Conservation (phyloP, 768 basidiomycete species). For the Pleurotus ostreatus region DNA sequence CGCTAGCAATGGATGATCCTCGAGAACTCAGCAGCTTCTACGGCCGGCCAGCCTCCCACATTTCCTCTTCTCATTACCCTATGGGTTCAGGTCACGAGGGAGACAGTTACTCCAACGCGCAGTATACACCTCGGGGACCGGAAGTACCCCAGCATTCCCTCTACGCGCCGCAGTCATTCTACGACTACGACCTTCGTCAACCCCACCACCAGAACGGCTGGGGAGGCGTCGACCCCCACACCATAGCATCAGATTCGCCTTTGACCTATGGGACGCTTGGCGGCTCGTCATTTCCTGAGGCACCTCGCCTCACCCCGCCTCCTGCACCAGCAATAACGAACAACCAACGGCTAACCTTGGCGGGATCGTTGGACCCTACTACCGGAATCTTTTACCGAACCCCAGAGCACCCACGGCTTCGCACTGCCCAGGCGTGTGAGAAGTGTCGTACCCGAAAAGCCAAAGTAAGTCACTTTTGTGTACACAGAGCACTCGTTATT, state of each 20-base stretch:
- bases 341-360: slow-evolving; percentile 29
- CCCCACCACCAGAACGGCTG: background rate
- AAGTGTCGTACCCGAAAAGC: slow-evolving; percentile 71
- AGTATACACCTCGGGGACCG: background rate
- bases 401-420: slow-evolving; percentile 58
- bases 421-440: slow-evolving; percentile 74
- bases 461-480: slow-evolving; percentile 45
- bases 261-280: background rate
- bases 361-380: slow-evolving; percentile 58
- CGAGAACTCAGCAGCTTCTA: background rate
- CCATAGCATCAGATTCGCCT: background rate
- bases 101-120: background rate
- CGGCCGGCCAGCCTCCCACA: background rate
- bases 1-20: background rate
- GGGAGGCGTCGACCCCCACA: background rate
- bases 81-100: background rate
- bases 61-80: background rate
- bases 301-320: slow-evolving; percentile 3
- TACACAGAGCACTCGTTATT: background rate
- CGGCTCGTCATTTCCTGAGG: slow-evolving; percentile 1
- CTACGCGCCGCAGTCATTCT: background rate
- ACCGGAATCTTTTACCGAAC: slow-evolving; percentile 67
- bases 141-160: background rate
- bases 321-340: background rate
- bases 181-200: background rate